phyloP scores from a whole-genome alignment of 306 rosid genomes.

The Dalbergia cultrata region DNA sequence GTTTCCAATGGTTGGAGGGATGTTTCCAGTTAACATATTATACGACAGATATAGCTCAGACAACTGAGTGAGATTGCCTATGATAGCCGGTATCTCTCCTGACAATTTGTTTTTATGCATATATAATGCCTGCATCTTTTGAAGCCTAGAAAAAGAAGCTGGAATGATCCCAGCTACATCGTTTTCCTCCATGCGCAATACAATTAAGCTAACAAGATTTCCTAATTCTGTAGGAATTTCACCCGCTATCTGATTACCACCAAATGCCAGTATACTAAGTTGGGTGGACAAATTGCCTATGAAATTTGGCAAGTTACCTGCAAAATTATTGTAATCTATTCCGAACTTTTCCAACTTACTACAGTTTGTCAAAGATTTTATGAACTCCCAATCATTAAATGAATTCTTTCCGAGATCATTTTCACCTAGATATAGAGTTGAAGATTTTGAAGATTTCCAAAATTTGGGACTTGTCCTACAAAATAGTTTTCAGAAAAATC shows the following conservation, averaged over 20 bases:
- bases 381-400: constrained; percentile 22
- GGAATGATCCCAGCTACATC: constrained; percentile 40
- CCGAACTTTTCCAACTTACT: not conserved
- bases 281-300: too few species aligned
- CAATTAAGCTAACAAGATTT: not conserved
- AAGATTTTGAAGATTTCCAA: too few species aligned
- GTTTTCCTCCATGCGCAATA: not conserved
- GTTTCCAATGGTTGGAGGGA: constrained; percentile 31
- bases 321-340: constrained; percentile 23
- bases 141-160: constrained; percentile 24
- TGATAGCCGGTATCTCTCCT: constrained; percentile 34
- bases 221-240: not conserved
- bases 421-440: accelerated
- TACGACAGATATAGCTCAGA: not conserved
- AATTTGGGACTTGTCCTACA: too few species aligned
- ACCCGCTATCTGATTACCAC: constrained; percentile 9
- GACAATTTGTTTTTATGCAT: not conserved
- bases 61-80: constrained; percentile 24
- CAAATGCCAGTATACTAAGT: not conserved
- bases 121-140: not conserved
- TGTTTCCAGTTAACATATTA: constrained; percentile 4
- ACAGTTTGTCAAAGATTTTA: constrained; percentile 33
- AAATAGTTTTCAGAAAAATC: too few species aligned
- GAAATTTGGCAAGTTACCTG: too few species aligned
- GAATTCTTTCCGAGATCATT: constrained; percentile 35